Base-by-base conservation (phyloP, 2,329 filamentous ascomycete species). In the Dactylellina cionopaga region DNA sequence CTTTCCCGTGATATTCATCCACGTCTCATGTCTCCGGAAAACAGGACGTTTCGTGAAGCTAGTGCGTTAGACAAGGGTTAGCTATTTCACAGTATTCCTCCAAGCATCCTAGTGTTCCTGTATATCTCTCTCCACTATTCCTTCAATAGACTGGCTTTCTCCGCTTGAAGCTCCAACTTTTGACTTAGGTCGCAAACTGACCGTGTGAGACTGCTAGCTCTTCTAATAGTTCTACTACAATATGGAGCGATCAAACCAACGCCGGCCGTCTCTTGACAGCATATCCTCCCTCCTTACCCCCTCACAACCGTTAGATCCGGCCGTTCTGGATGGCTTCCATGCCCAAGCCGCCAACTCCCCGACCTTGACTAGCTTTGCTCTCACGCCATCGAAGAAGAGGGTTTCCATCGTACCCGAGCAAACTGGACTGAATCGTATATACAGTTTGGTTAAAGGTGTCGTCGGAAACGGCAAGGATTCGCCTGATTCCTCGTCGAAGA, bases 241-340 rank as follows among this genome's bases (percentile, higher is more conserved):
- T 19, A 72, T 72, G 68, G 68, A 72, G 19, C 68, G 68, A 3
- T 31, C 52, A 25, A 37, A 51, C 31, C 56, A 51, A n/a, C 68
- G 68, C 49, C 59, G 68, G 11, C 59, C 68, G 44, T 72, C 68
- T 5, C 19, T 65, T 27, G 68, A 72, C 22, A 72, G 68, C 62
- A 59, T 65, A 47, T 72, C 68, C 39, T 72, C 68, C 27, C 47
- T 65, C 17, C 51, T 66, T 19, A 43, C 52, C 9, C 68, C 68
- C 19, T 49, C 68, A 15, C 59, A 60, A 29, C 68, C 69, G 24
- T 41, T 74, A 62, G 69, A 74, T 22, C 63, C 69, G 5, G 54
- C 69, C 41, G 47, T 63, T 39, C 69, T 74, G 19, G 69, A 74
- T 25, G 56, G 68, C 44, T 68, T 74, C 60, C 69, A 74, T 58